phyloP scores from a whole-genome alignment of 345 rosid genomes.

The Barbarea vulgaris region DNA sequence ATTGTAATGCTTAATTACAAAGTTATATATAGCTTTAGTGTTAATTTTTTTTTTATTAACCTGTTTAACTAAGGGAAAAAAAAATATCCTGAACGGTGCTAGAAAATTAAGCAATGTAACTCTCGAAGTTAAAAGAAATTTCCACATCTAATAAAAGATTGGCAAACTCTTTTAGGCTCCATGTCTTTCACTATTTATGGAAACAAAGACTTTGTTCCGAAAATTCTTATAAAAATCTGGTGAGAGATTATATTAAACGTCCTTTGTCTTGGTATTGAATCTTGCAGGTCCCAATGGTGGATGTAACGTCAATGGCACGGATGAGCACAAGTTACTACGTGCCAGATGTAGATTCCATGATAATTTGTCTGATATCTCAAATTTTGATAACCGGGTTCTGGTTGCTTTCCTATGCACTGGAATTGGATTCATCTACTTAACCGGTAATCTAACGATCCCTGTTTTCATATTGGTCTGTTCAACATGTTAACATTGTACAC shows the following conservation, averaged over 20 bases:
- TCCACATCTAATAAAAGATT: not conserved
- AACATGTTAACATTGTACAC: not conserved
- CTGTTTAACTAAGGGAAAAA: no score
- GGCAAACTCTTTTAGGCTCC: not conserved
- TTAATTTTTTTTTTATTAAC: no score
- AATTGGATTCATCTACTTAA: not conserved
- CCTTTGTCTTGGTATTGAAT: constrained; percentile 15
- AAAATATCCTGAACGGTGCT: not conserved
- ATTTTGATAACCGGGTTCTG: not conserved
- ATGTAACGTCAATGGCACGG: constrained; percentile 32
- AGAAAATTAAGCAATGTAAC: not conserved
- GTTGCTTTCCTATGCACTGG: not conserved
- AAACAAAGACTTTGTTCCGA: constrained; percentile 9
- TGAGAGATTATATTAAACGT: not conserved
- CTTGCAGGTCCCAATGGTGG: constrained; percentile 28
- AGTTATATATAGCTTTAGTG: not conserved
- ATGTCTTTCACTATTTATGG: constrained; percentile 3
- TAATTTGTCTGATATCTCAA: not conserved
- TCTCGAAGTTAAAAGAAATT: not conserved
- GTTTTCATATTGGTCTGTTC: not conserved
- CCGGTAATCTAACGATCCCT: constrained; percentile 10
- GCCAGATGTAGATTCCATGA: not conserved
- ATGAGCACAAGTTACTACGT: not conserved
- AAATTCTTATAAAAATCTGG: not conserved
- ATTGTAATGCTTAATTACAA: not conserved